A percentile compares a stretch with the other conserved stretches of the same genome.
Conservation (phyloP, 83 land plant species). For the Picea engelmannii region DNA sequence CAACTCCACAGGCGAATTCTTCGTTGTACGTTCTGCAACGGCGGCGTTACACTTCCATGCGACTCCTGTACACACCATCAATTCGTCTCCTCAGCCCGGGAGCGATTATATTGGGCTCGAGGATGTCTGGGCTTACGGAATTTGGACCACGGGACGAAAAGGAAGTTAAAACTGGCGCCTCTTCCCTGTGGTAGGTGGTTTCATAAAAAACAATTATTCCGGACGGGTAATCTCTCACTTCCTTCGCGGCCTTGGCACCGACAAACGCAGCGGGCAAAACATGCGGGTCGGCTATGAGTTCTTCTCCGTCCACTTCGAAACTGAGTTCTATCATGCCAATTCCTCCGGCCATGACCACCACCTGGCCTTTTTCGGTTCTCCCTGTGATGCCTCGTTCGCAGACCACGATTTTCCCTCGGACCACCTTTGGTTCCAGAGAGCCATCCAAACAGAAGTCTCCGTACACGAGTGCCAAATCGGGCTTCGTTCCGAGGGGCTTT, state of each 20-base stretch:
- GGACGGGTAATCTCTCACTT: conserved; percentile 31
- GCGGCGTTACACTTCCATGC: too few species aligned
- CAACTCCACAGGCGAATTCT: too few species aligned
- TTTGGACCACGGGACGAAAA: conserved; percentile 1
- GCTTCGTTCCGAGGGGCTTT: conserved; percentile 27
- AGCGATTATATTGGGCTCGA: neutral
- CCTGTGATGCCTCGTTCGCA: conserved; percentile 32
- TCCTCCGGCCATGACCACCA: conserved; percentile 36
- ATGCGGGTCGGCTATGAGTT: conserved; percentile 38
- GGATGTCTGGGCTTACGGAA: neutral
- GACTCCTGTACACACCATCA: too few species aligned
- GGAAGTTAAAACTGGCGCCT: neutral
- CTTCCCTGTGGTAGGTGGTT: conserved; percentile 15
- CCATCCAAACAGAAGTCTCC: conserved; percentile 26
- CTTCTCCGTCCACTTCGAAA: conserved; percentile 28
- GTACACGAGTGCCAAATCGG: neutral
- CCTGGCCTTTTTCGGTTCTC: conserved; percentile 10
- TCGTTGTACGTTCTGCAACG: too few species aligned
- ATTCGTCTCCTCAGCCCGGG: too few species aligned
- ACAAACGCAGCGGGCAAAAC: conserved; percentile 41
- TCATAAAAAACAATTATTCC: conserved; percentile 37
- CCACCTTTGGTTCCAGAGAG: neutral
- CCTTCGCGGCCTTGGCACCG: conserved; percentile 23
- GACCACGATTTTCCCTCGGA: conserved; percentile 37
- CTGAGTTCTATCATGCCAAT: conserved; percentile 46